phyloP scores from a whole-genome alignment of 2,329 filamentous ascomycete species.

The Venturia effusa region DNA sequence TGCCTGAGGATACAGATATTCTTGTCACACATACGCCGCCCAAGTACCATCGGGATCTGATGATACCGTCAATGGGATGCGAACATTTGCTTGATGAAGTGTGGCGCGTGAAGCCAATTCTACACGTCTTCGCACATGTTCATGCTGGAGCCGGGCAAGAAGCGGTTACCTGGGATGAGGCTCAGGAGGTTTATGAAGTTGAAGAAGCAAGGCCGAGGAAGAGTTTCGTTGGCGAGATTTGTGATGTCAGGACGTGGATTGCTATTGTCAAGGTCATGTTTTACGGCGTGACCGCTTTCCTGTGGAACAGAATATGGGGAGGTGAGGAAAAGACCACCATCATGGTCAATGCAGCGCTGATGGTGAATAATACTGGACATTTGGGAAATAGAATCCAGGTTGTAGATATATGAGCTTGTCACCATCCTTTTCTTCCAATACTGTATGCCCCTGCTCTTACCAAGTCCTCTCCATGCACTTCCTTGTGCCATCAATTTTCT shows the following conservation, averaged over 20 bases:
- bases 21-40: constrained; percentile 76
- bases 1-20: constrained; percentile 65
- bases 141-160: constrained; percentile 66
- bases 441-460: no score
- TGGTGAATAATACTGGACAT: constrained; percentile 36
- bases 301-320: constrained; percentile 51
- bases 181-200: constrained; percentile 61
- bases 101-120: constrained; percentile 59
- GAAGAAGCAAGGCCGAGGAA: constrained; percentile 37
- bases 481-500: no score
- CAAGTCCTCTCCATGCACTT: no score
- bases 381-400: constrained; percentile 36
- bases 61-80: constrained; percentile 55
- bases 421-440: neutral
- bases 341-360: constrained; percentile 52
- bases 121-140: constrained; percentile 80
- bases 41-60: constrained; percentile 54
- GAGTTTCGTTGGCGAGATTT: constrained; percentile 26
- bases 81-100: constrained; percentile 59
- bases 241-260: constrained; percentile 36
- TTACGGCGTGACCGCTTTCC: constrained; percentile 43
- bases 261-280: constrained; percentile 40
- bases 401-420: constrained; percentile 24
- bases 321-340: constrained; percentile 38
- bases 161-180: constrained; percentile 62